phyloP scores from a whole-genome alignment of 2,329 filamentous ascomycete genomes.

The Trichophyton equinum region DNA sequence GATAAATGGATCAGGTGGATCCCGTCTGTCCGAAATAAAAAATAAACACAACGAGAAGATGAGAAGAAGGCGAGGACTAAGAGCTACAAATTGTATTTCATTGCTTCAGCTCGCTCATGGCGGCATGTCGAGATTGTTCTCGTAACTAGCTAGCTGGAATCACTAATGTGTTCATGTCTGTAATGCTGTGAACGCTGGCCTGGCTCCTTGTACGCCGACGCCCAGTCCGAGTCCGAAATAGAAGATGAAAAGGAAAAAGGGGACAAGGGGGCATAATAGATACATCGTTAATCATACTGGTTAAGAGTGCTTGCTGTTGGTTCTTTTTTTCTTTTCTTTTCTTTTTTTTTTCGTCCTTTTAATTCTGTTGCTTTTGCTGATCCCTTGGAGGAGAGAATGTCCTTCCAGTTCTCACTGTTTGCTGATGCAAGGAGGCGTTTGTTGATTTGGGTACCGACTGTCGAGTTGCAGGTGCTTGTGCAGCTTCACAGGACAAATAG shows the following conservation, averaged over 20 bases:
- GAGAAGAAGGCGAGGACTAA: not conserved
- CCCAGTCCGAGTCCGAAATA: conserved; percentile 3
- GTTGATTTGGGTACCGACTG: too few relatives aligned
- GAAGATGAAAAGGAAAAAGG: not conserved
- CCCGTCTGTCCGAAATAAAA: not conserved
- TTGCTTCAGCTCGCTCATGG: not conserved
- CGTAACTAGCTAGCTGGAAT: conserved; percentile 3
- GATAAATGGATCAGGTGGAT: not conserved
- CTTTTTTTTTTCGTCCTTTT: not conserved
- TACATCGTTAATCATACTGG: conserved; percentile 4
- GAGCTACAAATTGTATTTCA: not conserved
- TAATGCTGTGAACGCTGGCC: not conserved
- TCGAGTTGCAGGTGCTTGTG: not conserved
- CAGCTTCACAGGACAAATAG: not conserved
- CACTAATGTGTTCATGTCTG: not conserved
- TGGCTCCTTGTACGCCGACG: conserved; percentile 1
- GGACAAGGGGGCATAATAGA: not conserved
- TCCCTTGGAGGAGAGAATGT: not conserved
- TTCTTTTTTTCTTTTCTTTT: not conserved
- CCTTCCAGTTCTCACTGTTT: not conserved
- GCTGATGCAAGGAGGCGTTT: not conserved
- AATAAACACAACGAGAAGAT: not conserved
- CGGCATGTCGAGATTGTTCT: not conserved
- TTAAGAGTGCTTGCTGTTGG: not conserved
- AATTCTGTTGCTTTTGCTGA: not conserved